Evolutionary conservation across 176 grass and related monocot genomes (phyloP).

Genomic region (Juncus effusus): DNA sequence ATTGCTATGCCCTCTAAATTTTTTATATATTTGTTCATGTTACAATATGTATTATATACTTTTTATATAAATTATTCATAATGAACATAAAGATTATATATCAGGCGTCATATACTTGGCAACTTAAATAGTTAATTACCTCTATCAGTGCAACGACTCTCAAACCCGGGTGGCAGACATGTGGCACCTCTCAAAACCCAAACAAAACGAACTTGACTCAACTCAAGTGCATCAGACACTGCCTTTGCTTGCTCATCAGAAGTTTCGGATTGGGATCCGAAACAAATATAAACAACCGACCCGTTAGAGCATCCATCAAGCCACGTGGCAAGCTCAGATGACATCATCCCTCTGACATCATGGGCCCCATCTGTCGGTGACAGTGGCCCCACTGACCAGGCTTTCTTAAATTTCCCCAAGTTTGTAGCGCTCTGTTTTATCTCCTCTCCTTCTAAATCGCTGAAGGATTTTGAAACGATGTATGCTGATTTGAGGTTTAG

Average conservation of each 20-base stretch:
- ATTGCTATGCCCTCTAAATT: too few relatives aligned
- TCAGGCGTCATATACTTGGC: too few relatives aligned
- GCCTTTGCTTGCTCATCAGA: conserved; percentile 26
- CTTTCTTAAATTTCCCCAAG: conserved; percentile 28
- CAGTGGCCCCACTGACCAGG: conserved; percentile 51
- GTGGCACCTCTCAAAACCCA: conserved; percentile 37
- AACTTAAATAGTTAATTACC: background rate
- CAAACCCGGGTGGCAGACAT: conserved; percentile 51
- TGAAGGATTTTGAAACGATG: conserved; percentile 48
- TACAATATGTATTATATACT: too few relatives aligned
- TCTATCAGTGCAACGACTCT: conserved; percentile 25
- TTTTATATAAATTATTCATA: too few relatives aligned
- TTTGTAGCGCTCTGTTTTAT: conserved; percentile 37
- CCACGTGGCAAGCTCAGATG: conserved; percentile 34
- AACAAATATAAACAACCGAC: conserved; percentile 53
- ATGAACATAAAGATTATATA: too few relatives aligned
- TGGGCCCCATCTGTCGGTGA: conserved; percentile 16
- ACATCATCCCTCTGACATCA: conserved; percentile 7
- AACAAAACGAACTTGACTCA: conserved; percentile 51
- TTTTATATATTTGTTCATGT: too few relatives aligned
- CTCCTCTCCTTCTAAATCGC: conserved; percentile 44
- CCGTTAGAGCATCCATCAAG: conserved; percentile 40
- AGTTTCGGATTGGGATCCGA: conserved; percentile 45
- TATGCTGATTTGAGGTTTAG: conserved; percentile 42
- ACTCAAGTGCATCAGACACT: conserved; percentile 48